A percentile compares a stretch with the other conserved stretches of the same genome.
Evolutionary conservation across 1,284 basidiomycete genomes (phyloP).

Genomic region (Gymnopus androsaceus): DNA sequence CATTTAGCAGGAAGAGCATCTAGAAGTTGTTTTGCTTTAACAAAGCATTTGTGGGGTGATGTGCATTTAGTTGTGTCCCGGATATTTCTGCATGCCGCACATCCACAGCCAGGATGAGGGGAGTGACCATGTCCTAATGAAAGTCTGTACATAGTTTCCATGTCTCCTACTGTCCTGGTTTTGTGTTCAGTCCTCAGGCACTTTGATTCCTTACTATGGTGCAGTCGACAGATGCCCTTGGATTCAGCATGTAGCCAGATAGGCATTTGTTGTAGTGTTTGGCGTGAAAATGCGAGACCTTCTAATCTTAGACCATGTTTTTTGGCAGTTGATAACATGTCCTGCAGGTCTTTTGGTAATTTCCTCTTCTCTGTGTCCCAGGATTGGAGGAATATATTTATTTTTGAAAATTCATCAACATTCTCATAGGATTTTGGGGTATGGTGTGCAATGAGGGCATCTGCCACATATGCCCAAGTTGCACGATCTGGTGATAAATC

Average conservation of each 20-base stretch:
- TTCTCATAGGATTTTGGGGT: constrained; percentile 6
- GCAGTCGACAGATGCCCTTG: neutral
- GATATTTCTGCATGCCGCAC: neutral
- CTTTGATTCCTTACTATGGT: constrained; percentile 6
- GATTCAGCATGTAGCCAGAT: constrained; percentile 29
- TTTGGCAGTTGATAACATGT: constrained; percentile 18
- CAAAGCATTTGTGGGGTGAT: constrained; percentile 13
- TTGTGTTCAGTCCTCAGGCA: constrained; percentile 19
- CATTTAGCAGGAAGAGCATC: constrained; percentile 16
- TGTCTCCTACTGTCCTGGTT: constrained; percentile 16
- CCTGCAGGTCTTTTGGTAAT: constrained; percentile 19
- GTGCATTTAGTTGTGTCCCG: neutral
- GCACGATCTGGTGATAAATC: constrained; percentile 14
- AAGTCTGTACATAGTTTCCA: neutral
- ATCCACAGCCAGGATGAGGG: neutral
- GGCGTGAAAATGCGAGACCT: constrained; percentile 16
- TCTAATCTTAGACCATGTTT: constrained; percentile 23
- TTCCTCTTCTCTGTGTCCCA: constrained; percentile 21
- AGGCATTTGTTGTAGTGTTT: constrained; percentile 20
- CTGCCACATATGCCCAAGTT: constrained; percentile 21
- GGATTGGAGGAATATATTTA: constrained; percentile 26
- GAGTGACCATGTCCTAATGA: neutral
- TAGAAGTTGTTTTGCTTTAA: constrained; percentile 11
- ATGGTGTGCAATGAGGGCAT: constrained; percentile 16
- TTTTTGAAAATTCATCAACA: constrained; percentile 1